These are phyloP conservation scores for Sclerotinia spermophila DNA, from an alignment of 2,329 filamentous ascomycete species.

Conservation along the genomic window DNA sequence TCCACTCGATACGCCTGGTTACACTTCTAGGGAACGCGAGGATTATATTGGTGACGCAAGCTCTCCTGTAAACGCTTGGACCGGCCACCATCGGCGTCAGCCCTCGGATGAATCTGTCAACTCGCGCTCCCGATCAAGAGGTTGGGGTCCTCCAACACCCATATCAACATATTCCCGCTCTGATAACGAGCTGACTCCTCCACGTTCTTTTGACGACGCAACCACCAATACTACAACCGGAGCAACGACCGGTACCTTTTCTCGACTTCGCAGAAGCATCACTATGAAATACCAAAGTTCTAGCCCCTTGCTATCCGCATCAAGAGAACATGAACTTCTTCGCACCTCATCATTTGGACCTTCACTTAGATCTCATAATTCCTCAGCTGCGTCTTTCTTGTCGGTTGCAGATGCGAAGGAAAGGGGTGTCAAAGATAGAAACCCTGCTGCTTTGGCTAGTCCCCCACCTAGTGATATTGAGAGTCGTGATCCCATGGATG, in stretches of 20 bases:
- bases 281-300: slow-evolving; percentile 9
- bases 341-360: slow-evolving; percentile 13
- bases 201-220: slow-evolving; percentile 9
- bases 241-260: slow-evolving; percentile 12
- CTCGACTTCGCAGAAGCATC: slow-evolving; percentile 16
- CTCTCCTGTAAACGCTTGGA: slow-evolving; percentile 2
- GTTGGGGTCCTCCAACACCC: slow-evolving; percentile 21
- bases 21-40: slow-evolving; percentile 11
- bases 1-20: slow-evolving; percentile 30
- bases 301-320: slow-evolving; percentile 4
- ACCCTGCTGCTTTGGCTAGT: neutral
- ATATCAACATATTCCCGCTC: slow-evolving; percentile 22
- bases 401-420: slow-evolving; percentile 4
- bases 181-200: slow-evolving; percentile 21
- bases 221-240: neutral
- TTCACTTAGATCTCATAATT: slow-evolving; percentile 7
- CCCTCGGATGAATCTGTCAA: slow-evolving; percentile 18
- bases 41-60: slow-evolving; percentile 6
- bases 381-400: slow-evolving; percentile 6
- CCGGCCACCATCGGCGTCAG: slow-evolving; percentile 12
- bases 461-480: slow-evolving; percentile 7
- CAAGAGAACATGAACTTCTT: slow-evolving; percentile 8
- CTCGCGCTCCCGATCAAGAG: slow-evolving; percentile 17
- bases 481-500: slow-evolving; percentile 4
- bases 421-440: slow-evolving; percentile 1